These are phyloP conservation scores for Ampelomyces quisqualis DNA, from an alignment of 2,329 filamentous ascomycete species.

Conservation along the genomic window DNA sequence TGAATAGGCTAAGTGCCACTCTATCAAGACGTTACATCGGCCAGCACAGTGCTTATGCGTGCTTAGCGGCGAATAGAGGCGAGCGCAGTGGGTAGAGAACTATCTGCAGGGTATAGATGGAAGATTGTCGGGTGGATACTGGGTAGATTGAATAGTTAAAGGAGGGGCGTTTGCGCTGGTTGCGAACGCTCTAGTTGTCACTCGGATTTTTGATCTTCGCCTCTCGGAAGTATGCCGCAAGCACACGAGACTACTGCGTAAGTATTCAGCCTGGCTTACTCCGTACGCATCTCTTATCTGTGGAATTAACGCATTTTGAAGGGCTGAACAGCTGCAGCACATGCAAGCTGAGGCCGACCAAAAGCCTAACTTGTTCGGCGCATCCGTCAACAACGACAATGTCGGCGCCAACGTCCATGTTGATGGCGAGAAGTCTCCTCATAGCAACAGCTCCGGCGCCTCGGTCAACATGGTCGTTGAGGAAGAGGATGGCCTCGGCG, in stretches of 20 bases:
- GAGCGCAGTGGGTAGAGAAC: constrained; percentile 6
- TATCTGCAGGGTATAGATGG: constrained; percentile 3
- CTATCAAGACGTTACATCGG: constrained; percentile 39
- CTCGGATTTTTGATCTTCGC: constrained; percentile 8
- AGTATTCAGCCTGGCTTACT: constrained; percentile 7
- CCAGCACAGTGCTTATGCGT: constrained; percentile 26
- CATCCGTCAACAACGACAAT: constrained; percentile 23
- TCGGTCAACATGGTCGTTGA: constrained; percentile 17
- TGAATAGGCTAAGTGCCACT: constrained; percentile 11
- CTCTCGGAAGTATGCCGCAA: constrained; percentile 28
- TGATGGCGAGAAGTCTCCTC: constrained; percentile 12
- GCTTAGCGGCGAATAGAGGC: constrained; percentile 20
- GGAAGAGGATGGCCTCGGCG: constrained; percentile 32
- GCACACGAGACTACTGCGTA: constrained; percentile 35
- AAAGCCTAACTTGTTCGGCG: constrained; percentile 30
- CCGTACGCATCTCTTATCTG: neutral
- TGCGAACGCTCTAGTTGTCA: constrained; percentile 13
- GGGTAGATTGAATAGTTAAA: constrained; percentile 33
- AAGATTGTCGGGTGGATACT: too few species aligned
- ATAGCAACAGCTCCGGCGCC: constrained; percentile 14
- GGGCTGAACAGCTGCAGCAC: constrained; percentile 36
- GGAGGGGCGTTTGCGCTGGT: constrained; percentile 14
- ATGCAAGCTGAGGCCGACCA: constrained; percentile 33
- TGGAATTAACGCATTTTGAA: too few species aligned
- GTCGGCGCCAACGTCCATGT: constrained; percentile 18